A percentile compares a stretch with the other conserved stretches of the same genome.
phyloP scores from a whole-genome alignment of 345 rosid species.

The Lagerstroemia speciosa region DNA sequence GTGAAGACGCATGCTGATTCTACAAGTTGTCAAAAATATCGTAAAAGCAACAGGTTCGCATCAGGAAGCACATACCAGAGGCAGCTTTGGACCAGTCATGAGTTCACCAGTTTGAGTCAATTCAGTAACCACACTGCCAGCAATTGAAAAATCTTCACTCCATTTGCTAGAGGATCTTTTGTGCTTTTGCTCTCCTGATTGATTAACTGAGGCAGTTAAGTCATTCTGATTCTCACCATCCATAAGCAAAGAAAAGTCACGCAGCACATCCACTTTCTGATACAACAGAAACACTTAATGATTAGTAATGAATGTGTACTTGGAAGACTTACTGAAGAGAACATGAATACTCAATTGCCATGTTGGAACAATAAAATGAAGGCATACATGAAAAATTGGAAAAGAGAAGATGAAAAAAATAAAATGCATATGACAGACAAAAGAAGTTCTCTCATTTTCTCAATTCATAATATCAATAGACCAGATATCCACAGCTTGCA shows the following conservation, averaged over 20 bases:
- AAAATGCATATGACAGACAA: background rate
- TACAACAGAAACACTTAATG: background rate
- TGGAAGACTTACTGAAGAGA: background rate
- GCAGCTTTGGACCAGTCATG: constrained; percentile 32
- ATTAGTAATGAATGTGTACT: background rate
- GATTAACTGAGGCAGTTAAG: constrained; percentile 33
- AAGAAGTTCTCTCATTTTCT: background rate
- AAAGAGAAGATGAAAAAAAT: background rate
- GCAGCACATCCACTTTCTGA: constrained; percentile 47
- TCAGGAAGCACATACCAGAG: constrained; percentile 24
- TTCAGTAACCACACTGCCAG: constrained; percentile 56
- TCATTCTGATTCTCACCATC: constrained; percentile 50
- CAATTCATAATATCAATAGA: no score
- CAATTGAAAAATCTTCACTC: constrained; percentile 65
- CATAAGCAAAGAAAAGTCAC: constrained; percentile 42
- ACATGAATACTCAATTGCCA: background rate
- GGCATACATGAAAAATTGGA: background rate
- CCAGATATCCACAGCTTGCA: background rate
- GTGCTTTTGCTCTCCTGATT: constrained; percentile 49
- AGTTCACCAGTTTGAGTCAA: constrained; percentile 54
- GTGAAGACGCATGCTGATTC: background rate
- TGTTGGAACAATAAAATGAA: background rate
- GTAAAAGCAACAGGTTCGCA: background rate
- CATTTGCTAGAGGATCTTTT: constrained; percentile 65
- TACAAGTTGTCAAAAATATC: background rate